Evolutionary conservation across 2,329 filamentous ascomycete genomes (phyloP).

Genomic region (Xylariaceae sp.): DNA sequence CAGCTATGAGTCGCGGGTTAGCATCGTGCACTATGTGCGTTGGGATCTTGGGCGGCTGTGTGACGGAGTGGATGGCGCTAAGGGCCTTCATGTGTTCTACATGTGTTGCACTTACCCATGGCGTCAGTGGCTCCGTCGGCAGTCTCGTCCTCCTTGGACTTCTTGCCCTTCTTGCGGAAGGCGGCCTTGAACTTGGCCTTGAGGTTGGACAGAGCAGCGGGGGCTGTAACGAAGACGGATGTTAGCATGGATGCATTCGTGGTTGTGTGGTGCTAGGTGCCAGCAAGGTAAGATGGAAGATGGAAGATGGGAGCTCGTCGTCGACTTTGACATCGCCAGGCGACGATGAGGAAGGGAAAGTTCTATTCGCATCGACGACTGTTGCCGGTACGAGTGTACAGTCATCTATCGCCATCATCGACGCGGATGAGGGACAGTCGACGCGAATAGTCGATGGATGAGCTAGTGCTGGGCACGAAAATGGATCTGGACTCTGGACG

Average conservation of each 20-base stretch:
- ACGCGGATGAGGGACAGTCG: not conserved
- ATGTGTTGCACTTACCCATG: conserved; percentile 7
- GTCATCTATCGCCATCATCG: conserved; percentile 2
- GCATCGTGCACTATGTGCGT: conserved; percentile 1
- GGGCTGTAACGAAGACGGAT: conserved; percentile 33
- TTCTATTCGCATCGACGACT: not conserved
- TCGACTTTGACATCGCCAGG: not conserved
- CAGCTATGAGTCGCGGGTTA: conserved; percentile 9
- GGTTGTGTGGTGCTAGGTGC: conserved; percentile 5
- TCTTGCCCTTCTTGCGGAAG: conserved; percentile 26
- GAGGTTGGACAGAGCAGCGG: conserved; percentile 48
- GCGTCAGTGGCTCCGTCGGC: conserved; percentile 20
- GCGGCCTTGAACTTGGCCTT: conserved; percentile 50
- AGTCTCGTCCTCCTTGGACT: conserved; percentile 22
- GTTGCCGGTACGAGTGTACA: conserved; percentile 1
- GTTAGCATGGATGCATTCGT: conserved; percentile 18
- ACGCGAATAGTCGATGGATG: not conserved
- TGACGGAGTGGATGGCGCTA: not conserved
- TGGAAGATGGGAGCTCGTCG: not conserved
- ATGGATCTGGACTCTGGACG: conserved; percentile 37
- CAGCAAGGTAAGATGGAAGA: not conserved
- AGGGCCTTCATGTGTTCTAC: not conserved
- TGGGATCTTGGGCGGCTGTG: not conserved
- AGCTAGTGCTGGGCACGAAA: conserved; percentile 5
- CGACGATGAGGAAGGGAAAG: not conserved